Base-by-base conservation (phyloP, 139 green algal genomes). In the Micromonas commoda region DNA sequence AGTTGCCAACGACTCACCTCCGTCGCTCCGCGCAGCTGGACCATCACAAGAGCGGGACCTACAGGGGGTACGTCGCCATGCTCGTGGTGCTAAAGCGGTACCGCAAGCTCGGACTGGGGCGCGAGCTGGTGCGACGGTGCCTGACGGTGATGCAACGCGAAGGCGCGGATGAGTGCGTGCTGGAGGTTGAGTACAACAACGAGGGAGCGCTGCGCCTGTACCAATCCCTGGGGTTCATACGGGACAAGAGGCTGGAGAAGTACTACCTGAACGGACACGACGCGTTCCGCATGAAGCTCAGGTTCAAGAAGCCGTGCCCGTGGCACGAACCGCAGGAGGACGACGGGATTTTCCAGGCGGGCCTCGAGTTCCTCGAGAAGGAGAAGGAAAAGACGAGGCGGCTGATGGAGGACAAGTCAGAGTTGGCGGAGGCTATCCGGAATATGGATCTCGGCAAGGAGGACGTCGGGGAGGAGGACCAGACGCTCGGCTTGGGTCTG, bases 111-210 rank as follows among this genome's bases (percentile, higher is more conserved):
- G 88, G 91, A 6, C 83, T 98, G 24, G 95, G 93, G 38, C 80
- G 60, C n/a, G 60, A 51, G 67, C 83, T 88, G 13, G 83, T 88
- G 68, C 23, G 20, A 34, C 26, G 64, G 13, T 80, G 39, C 52
- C 82, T 88, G 5, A 51, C 82, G 37, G 69, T 57, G 65, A 88
- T 88, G 84, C 70, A 54, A 19, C 39, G 35, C 5, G 66, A 66
- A 24, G 78, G 78, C 38, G 85, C 78, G 78, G 77, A 82, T 16
- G 83, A 87, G 78, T 76, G 77, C 54, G 88, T 91, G 5, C 82
- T 99, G 66, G 95, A 99, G 85, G 96, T 94, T 1, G 95, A 99
- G 88, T 92, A 93, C 24, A 92, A 83, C 61, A 99, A 99, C 85
- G 79, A 35, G 2, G 95, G 90, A 5, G 95, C 95, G 23, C 84